Evolutionary conservation across 2,329 filamentous ascomycete genomes (phyloP).

Genomic region (Lojkania enalia): DNA sequence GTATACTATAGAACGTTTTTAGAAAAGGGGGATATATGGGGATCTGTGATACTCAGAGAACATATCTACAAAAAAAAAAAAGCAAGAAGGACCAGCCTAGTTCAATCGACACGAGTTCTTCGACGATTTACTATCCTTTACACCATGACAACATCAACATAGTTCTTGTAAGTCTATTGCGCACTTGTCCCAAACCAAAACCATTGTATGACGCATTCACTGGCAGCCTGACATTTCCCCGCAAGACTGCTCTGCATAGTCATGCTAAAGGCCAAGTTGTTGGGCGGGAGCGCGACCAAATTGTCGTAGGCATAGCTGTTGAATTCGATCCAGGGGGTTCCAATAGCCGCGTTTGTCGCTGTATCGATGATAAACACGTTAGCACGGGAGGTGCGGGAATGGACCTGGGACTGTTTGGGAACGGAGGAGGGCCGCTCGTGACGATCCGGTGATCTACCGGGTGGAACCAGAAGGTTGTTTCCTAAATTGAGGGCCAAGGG

Average conservation of each 20-base stretch:
- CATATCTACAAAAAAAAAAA: too few relatives aligned
- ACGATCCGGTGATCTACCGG: too few relatives aligned
- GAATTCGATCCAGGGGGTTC: constrained; percentile 33
- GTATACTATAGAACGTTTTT: too few relatives aligned
- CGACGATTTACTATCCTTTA: too few relatives aligned
- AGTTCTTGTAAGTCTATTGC: constrained; percentile 64
- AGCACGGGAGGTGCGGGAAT: constrained; percentile 36
- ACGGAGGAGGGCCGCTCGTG: not conserved
- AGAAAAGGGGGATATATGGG: too few relatives aligned
- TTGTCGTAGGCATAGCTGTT: constrained; percentile 33
- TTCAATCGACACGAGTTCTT: too few relatives aligned
- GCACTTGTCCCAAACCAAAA: constrained; percentile 61
- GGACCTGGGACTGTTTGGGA: not conserved
- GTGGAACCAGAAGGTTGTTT: too few relatives aligned
- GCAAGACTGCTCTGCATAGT: constrained; percentile 56
- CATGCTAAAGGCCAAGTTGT: constrained; percentile 55
- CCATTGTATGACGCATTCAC: constrained; percentile 62
- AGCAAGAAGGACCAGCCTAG: too few relatives aligned
- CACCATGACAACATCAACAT: constrained; percentile 59
- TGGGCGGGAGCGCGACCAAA: constrained; percentile 40
- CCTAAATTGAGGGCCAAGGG: too few relatives aligned
- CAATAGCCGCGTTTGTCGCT: constrained; percentile 55
- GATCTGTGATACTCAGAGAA: too few relatives aligned
- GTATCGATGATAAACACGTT: constrained; percentile 64
- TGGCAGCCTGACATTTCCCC: constrained; percentile 49